Evolutionary conservation across 176 grass and related monocot species (phyloP).

Genomic region (Paspalum notatum): DNA sequence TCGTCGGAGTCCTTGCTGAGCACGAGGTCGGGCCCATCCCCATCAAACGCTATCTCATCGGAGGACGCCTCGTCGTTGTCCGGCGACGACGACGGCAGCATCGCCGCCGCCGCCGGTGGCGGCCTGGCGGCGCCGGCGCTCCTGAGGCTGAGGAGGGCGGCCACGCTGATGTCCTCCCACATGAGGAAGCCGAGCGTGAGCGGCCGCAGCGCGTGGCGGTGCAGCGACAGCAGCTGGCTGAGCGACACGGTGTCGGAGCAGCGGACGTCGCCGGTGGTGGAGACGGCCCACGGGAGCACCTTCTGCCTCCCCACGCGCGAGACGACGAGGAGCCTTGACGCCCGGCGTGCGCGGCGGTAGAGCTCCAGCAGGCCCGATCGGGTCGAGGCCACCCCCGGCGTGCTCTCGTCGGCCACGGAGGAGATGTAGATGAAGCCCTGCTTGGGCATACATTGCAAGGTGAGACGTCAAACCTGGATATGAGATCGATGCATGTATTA

Average conservation of each 20-base stretch:
- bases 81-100: background rate
- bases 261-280: slow-evolving; percentile 58
- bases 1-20: slow-evolving; percentile 44
- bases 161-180: slow-evolving; percentile 39
- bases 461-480: too few species aligned
- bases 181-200: slow-evolving; percentile 58
- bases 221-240: slow-evolving; percentile 69
- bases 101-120: background rate
- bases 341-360: slow-evolving; percentile 11
- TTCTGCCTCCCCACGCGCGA: background rate
- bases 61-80: background rate
- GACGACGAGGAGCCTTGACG: background rate
- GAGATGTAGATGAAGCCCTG: slow-evolving; percentile 45
- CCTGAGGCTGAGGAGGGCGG: background rate
- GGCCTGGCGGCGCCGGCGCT: slow-evolving; percentile 3
- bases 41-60: slow-evolving; percentile 32
- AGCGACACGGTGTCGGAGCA: slow-evolving; percentile 75
- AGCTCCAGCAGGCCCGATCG: slow-evolving; percentile 32
- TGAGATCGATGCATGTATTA: too few species aligned
- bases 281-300: slow-evolving; percentile 60
- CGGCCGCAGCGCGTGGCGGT: slow-evolving; percentile 59
- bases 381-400: slow-evolving; percentile 48
- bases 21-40: slow-evolving; percentile 39
- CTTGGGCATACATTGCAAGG: too few species aligned
- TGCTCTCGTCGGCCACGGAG: slow-evolving; percentile 69